Percentiles rank a stretch among this genome's conserved stretches.
Evolutionary conservation across 2,329 filamentous ascomycete species (phyloP).

Genomic region (Colletotrichum camelliae): DNA sequence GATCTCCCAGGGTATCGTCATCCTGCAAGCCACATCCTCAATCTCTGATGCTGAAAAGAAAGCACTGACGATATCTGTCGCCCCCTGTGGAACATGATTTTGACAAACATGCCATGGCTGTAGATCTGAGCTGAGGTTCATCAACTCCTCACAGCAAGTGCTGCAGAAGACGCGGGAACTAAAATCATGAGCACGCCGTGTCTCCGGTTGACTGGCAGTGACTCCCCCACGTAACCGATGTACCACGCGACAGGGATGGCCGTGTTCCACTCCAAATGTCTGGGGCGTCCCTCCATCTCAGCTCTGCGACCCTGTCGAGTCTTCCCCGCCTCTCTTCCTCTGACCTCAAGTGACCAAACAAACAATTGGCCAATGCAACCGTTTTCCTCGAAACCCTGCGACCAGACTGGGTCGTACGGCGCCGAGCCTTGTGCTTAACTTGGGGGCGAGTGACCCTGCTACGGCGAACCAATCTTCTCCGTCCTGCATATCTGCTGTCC

Average conservation of each 20-base stretch:
- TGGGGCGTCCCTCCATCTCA: neutral
- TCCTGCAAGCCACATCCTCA: neutral
- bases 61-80: neutral
- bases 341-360: neutral
- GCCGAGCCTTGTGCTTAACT: neutral
- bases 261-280: neutral
- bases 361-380: neutral
- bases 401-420: neutral
- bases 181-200: neutral
- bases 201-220: neutral
- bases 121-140: neutral
- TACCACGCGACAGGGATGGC: neutral
- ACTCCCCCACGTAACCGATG: slow-evolving; percentile 1
- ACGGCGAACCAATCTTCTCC: slow-evolving; percentile 3
- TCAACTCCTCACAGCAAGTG: too few species aligned
- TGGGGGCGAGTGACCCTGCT: neutral
- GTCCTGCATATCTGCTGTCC: slow-evolving; percentile 5
- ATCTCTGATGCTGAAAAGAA: neutral
- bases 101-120: neutral
- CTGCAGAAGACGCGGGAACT: neutral
- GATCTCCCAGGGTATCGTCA: neutral
- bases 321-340: neutral
- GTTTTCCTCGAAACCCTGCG: neutral
- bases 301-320: neutral
- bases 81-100: neutral